Base-by-base conservation (phyloP, 164 flowering plant genomes). In the Brasenia schreberi region DNA sequence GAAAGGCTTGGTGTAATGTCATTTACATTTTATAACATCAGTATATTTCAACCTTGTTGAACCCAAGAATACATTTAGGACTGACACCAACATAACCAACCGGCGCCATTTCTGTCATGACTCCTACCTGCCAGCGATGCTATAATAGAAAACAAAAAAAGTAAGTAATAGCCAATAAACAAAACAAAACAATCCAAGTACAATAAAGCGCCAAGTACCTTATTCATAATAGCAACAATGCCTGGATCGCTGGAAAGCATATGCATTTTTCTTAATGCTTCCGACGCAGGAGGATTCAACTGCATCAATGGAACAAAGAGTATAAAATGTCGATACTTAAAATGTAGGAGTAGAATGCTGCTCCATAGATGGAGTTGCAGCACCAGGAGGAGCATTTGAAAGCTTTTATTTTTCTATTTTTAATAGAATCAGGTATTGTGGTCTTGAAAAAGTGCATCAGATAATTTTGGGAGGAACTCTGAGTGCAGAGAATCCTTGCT, bases 241-340 rank as follows among this genome's bases (percentile, higher is more conserved):
- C 99, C 97, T 68, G 90, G 99, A 82, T 94, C 99, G 67, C 97
- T 84, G 65, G 96, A 97, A 78, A 94, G 99, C 86, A 74, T 87
- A 69, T 95, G 97, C 96, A 95, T 86, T 80, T 83, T 84, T 76
- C 75, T 86, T 66, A 95, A 67, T 27, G 99, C 97, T 78, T 89
- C 92, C 3, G 89, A 87, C 65, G 89, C 79, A 53, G 94, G 96
- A 80, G 99, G 99, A 71, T 80, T 79, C 71, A 94, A 75, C 99
- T 95, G 83, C 44, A 44, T 16, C 44, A 58, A 62, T 18, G 49
- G 5, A 62, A 65, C 18, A 17, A 27, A 10, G 10, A 43, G 18
- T 61, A 61, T 23, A 61, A 61, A 61, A 49, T 9, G 10, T 49
- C 16, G 12, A 49, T 49, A 9, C 56, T 49, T 49, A 49, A 9